A percentile compares a stretch with the other conserved stretches of the same genome.
Evolutionary conservation across 805 yeast genomes (phyloP).

Genomic region (Yarrowia sp.): DNA sequence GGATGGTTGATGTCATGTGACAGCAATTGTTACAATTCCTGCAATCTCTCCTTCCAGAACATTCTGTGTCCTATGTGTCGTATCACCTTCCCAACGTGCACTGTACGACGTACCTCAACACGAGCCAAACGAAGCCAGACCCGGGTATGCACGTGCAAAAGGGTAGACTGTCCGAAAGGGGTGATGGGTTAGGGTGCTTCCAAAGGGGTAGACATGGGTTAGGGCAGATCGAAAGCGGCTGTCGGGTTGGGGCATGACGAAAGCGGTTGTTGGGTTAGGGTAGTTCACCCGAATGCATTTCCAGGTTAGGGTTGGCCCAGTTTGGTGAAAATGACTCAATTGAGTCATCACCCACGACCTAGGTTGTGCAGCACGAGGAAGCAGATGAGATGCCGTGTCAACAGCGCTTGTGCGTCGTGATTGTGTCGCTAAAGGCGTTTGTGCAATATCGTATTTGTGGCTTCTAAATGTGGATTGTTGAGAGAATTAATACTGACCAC

Average conservation of each 20-base stretch:
- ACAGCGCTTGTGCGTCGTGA: neutral
- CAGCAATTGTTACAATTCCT: too few species aligned
- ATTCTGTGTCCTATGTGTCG: too few species aligned
- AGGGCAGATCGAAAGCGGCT: too few species aligned
- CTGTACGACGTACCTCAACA: neutral
- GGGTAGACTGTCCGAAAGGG: neutral
- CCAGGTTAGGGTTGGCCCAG: too few species aligned
- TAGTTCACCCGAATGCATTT: neutral
- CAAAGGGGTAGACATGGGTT: neutral
- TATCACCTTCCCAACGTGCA: neutral
- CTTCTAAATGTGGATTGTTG: too few species aligned
- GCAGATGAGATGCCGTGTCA: neutral
- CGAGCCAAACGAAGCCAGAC: constrained; percentile 13
- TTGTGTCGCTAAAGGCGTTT: neutral
- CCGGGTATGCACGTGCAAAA: constrained; percentile 15
- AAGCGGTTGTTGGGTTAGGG: neutral
- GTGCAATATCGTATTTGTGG: too few species aligned
- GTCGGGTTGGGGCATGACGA: neutral
- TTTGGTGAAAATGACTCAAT: neutral
- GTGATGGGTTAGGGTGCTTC: neutral
- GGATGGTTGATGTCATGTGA: too few species aligned
- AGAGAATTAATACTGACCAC: too few species aligned
- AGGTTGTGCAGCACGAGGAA: neutral
- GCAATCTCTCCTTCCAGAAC: too few species aligned
- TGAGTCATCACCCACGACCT: neutral